Percentiles rank a stretch among this genome's conserved stretches.
Conservation (phyloP, 306 rosid genomes). For the Corylus heterophylla region DNA sequence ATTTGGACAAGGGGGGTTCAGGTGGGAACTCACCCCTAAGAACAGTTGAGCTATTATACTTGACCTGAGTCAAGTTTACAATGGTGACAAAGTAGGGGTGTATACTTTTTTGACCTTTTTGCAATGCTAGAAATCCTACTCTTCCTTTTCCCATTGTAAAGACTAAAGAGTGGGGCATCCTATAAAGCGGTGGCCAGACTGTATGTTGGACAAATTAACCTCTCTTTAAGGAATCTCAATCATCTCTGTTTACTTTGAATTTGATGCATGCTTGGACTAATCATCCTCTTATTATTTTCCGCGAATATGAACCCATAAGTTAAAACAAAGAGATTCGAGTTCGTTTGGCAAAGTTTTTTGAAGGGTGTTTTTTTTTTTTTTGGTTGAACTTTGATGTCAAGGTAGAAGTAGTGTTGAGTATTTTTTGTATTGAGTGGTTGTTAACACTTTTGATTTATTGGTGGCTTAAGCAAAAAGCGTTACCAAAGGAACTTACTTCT, state of each 20-base stretch:
- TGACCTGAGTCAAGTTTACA: neutral
- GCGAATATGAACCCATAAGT: neutral
- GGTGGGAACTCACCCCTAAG: neutral
- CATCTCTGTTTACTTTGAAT: neutral
- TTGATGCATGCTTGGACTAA: neutral
- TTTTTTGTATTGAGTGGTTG: no score
- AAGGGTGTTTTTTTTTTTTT: no score
- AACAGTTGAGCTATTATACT: no score
- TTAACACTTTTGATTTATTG: no score
- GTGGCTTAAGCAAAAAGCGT: no score
- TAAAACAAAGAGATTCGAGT: neutral
- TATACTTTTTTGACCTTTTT: conserved; percentile 50
- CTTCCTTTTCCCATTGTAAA: conserved; percentile 28
- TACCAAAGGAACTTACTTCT: no score
- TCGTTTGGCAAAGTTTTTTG: no score
- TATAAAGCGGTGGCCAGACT: conserved; percentile 30
- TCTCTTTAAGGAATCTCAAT: conserved; percentile 24
- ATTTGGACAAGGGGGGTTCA: neutral
- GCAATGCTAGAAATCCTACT: conserved; percentile 16
- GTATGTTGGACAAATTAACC: conserved; percentile 25
- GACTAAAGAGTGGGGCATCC: conserved; percentile 39
- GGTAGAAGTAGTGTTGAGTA: no score
- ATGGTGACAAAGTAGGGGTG: conserved; percentile 3
- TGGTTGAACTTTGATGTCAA: no score
- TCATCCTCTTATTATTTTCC: neutral